These are phyloP conservation scores for Aspergillus texensis DNA, from an alignment of 2,329 filamentous ascomycete genomes.

Conservation along the genomic window DNA sequence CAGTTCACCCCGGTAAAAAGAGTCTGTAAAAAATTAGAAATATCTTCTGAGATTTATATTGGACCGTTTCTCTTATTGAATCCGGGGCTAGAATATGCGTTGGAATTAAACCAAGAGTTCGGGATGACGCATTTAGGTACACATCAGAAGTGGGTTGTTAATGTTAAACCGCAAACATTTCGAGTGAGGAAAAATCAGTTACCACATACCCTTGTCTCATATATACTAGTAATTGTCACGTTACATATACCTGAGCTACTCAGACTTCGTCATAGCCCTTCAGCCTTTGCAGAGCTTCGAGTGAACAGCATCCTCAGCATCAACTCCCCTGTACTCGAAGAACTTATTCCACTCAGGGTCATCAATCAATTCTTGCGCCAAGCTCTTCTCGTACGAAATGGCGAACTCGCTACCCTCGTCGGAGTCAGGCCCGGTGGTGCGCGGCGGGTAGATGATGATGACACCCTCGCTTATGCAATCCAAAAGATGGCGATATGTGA, in stretches of 20 bases:
- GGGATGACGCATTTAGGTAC: too few species aligned
- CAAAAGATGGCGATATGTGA: conserved; percentile 36
- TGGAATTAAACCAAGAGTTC: too few species aligned
- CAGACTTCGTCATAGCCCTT: not conserved
- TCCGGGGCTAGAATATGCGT: too few species aligned
- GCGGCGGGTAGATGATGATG: conserved; percentile 33
- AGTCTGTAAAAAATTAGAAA: too few species aligned
- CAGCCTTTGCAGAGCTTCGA: not conserved
- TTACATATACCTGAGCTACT: not conserved
- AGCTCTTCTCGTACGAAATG: conserved; percentile 39
- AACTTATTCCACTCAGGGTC: conserved; percentile 41
- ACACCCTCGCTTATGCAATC: conserved; percentile 31
- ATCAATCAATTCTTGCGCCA: conserved; percentile 34
- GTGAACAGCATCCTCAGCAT: conserved; percentile 18
- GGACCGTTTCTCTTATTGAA: too few species aligned
- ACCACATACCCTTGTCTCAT: too few species aligned
- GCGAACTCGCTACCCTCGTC: conserved; percentile 43
- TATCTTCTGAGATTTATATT: too few species aligned
- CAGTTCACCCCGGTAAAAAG: too few species aligned
- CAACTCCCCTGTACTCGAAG: conserved; percentile 44
- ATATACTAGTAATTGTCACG: not conserved
- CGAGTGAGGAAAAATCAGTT: too few species aligned
- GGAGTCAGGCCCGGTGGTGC: conserved; percentile 21
- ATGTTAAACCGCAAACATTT: too few species aligned
- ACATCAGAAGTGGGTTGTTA: too few species aligned